Percentiles rank a stretch among this genome's conserved stretches.
phyloP scores from a whole-genome alignment of 2,329 filamentous ascomycete species.

The Claviceps humidiphila region DNA sequence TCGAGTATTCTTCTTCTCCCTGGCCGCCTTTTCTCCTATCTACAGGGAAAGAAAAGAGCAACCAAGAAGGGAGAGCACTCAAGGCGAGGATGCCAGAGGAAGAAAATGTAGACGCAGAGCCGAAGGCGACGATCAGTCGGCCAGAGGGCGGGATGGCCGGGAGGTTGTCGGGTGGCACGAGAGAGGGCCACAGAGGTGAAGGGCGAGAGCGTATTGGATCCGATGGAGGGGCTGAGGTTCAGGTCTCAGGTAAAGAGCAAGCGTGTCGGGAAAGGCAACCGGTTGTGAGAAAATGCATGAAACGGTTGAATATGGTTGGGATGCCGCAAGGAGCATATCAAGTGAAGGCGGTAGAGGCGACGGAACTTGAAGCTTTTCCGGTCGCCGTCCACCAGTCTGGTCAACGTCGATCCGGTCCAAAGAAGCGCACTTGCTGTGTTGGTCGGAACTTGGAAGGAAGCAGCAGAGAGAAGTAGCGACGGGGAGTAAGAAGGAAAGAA shows the following conservation, averaged over 20 bases:
- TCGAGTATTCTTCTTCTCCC: conserved; percentile 7
- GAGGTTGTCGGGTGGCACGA: not conserved
- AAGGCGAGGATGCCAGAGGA: no score
- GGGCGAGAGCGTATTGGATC: not conserved
- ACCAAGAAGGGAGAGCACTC: not conserved
- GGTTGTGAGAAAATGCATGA: not conserved
- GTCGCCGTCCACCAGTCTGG: conserved; percentile 10
- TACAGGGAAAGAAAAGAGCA: not conserved
- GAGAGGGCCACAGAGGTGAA: not conserved
- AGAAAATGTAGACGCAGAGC: not conserved
- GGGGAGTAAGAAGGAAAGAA: conserved; percentile 8
- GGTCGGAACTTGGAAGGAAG: not conserved
- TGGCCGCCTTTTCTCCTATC: not conserved
- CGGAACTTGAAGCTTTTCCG: conserved; percentile 15
- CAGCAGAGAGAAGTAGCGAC: not conserved
- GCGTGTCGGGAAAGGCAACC: conserved; percentile 8
- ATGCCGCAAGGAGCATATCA: conserved; percentile 17
- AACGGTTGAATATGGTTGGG: conserved; percentile 10
- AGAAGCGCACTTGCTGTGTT: conserved; percentile 15
- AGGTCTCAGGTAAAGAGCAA: conserved; percentile 4
- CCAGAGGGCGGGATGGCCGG: not conserved
- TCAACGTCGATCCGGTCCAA: conserved; percentile 8
- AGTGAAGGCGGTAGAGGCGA: conserved; percentile 11
- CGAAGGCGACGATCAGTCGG: not conserved
- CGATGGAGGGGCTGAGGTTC: conserved; percentile 8